Base-by-base conservation (phyloP, 805 yeast genomes). In the Lachancea meyersii region DNA sequence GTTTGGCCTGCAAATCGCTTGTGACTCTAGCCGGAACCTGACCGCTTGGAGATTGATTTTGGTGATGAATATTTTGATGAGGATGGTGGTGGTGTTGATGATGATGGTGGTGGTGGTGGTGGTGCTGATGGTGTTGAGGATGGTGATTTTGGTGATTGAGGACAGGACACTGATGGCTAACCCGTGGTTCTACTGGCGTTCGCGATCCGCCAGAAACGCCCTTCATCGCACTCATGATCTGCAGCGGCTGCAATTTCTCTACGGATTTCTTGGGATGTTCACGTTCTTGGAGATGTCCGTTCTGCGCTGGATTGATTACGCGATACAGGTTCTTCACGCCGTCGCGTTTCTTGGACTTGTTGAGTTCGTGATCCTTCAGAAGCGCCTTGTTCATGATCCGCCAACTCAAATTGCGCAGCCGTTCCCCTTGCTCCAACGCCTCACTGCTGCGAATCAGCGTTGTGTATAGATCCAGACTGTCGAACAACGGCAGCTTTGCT, bases 301-400 rank as follows among this genome's bases (percentile, higher is more conserved):
- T 38, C 13, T 38, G 28, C 2, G 44, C 41, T 5, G 62, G 57
- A 30, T 53, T 54, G 27, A 58, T 37, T 16, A 63, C 59, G 18
- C 54, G 46, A 41, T 61, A 63, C 33, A 61, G 42, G 42, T 53
- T 61, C 41, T 51, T 58, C n/a, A 62, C 62, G 14, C 67, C 68
- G 27, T 63, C 68, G 36, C 57, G 50, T 35, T 57, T 63, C 48
- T 58, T 60, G 5, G 63, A 53, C 40, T 41, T 51, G 41, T 58
- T 60, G 13, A 57, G 48, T 31, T 55, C 41, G 21, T 54, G 49
- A 26, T 53, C 54, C 41, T 49, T 57, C 31, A 55, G 38, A 36
- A 58, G 23, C 13, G 59, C 54, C 45, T 61, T 63, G 42, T 61
- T 61, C 19, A 61, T 32, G 13, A 63, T 58, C 40, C 68, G 49